These are phyloP conservation scores for Acanthamoeba castellanii DNA, from an alignment of 208 protist genomes.

Conservation along the genomic window DNA sequence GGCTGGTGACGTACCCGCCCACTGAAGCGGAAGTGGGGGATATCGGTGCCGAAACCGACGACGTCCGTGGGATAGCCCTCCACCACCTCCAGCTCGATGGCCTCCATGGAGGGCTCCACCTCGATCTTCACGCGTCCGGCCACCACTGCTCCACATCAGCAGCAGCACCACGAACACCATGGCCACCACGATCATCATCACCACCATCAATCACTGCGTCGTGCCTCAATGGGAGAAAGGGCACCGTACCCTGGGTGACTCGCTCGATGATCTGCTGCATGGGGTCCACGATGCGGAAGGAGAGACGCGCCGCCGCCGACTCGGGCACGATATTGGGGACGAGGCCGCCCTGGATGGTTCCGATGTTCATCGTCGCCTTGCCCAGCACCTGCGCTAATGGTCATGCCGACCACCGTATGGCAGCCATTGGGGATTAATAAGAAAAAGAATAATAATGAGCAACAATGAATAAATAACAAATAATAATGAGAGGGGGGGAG, in stretches of 20 bases:
- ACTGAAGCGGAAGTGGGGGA: not conserved
- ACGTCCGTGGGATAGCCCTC: not conserved
- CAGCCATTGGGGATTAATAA: too few relatives aligned
- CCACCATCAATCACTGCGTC: too few relatives aligned
- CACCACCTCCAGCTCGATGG: not conserved
- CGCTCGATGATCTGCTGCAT: not conserved
- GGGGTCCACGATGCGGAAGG: not conserved
- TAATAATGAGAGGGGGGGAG: too few relatives aligned
- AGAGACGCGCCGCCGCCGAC: not conserved
- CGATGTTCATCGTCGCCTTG: conserved; percentile 4
- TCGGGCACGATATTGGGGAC: not conserved
- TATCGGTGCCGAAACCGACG: not conserved
- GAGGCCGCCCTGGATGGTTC: not conserved
- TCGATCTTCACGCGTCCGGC: not conserved
- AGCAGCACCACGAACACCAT: not conserved
- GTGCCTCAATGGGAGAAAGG: too few relatives aligned
- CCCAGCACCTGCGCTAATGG: not conserved
- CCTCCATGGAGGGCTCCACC: not conserved
- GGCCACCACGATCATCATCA: too few relatives aligned
- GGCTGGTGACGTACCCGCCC: not conserved
- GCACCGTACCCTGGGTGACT: not conserved
- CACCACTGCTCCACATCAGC: not conserved
- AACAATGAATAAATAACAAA: too few relatives aligned
- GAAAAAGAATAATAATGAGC: too few relatives aligned
- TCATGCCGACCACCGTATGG: too few relatives aligned